A percentile compares a stretch with the other conserved stretches of the same genome.
These are phyloP conservation scores for Suhomyces ambrosiae DNA, from an alignment of 1,139 yeast genomes.

Conservation along the genomic window DNA sequence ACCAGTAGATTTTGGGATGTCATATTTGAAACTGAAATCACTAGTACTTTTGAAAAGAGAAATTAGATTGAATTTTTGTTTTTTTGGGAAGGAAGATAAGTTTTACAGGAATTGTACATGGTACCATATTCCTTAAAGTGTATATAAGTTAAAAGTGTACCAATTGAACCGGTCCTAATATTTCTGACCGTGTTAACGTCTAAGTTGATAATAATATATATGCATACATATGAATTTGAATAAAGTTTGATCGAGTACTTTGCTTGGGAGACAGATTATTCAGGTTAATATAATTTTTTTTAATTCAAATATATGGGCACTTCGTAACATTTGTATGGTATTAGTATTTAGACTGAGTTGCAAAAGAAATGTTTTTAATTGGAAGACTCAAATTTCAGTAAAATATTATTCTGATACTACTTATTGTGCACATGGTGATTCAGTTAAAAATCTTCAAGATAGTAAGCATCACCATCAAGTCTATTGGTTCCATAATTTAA, in stretches of 20 bases:
- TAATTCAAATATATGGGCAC: no score
- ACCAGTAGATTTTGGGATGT: slow-evolving; percentile 92
- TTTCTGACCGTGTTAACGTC: slow-evolving; percentile 1
- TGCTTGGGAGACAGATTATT: no score
- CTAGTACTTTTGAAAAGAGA: slow-evolving; percentile 38
- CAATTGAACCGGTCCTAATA: slow-evolving; percentile 3
- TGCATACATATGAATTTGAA: neutral
- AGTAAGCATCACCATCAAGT: slow-evolving; percentile 13
- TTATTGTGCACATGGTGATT: neutral
- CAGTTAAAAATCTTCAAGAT: slow-evolving; percentile 11
- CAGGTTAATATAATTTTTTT: no score
- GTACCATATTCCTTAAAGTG: neutral
- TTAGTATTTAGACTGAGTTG: no score
- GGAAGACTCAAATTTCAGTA: no score
- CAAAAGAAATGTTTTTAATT: no score
- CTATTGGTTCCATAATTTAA: slow-evolving; percentile 11
- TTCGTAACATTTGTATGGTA: no score
- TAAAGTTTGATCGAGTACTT: no score
- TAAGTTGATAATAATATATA: neutral
- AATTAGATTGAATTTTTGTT: slow-evolving; percentile 16
- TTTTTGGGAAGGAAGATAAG: neutral
- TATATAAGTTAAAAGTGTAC: neutral
- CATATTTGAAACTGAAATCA: slow-evolving; percentile 74
- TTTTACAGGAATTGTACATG: neutral
- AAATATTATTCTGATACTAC: no score